Evolutionary conservation across 1,139 yeast genomes (phyloP).

Genomic region (Arxiozyma bovina): DNA sequence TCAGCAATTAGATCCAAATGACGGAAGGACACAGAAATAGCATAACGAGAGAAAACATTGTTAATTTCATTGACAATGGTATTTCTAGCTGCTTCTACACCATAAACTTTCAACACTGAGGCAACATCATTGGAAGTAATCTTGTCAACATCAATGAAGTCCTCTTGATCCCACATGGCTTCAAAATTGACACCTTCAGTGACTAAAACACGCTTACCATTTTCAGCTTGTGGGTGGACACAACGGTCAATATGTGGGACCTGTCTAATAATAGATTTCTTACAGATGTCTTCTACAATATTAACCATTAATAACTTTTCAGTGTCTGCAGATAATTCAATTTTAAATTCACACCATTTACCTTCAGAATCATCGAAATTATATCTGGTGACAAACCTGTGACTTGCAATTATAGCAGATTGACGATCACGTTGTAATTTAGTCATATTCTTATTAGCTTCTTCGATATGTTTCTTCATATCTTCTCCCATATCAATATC

Average conservation of each 20-base stretch:
- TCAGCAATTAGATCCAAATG: constrained; percentile 96
- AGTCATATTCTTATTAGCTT: constrained; percentile 36
- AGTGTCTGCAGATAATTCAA: constrained; percentile 76
- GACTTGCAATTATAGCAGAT: constrained; percentile 65
- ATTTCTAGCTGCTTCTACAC: constrained; percentile 98
- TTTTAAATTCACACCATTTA: constrained; percentile 84
- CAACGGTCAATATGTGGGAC: constrained; percentile 88
- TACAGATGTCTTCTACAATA: constrained; percentile 86
- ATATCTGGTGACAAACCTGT: constrained; percentile 65
- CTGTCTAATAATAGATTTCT: constrained; percentile 86
- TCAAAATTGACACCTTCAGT: constrained; percentile 97
- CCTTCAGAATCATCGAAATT: constrained; percentile 86
- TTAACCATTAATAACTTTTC: constrained; percentile 96
- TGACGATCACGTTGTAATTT: constrained; percentile 75
- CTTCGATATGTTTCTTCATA: constrained; percentile 26
- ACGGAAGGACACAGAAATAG: constrained; percentile 85
- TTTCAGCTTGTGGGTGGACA: constrained; percentile 69
- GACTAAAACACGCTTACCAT: constrained; percentile 63
- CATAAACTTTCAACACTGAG: constrained; percentile 83
- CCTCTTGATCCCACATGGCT: constrained; percentile 98
- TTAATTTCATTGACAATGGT: constrained; percentile 94
- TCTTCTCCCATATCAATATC: constrained; percentile 33
- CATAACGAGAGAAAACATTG: constrained; percentile 93
- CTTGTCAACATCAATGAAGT: constrained; percentile 78
- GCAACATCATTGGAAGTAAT: constrained; percentile 89